Evolutionary conservation across 441 rosid genomes (phyloP), one percentile per base, ranked within the genome.

Genomic region (Kokia cookei): DNA sequence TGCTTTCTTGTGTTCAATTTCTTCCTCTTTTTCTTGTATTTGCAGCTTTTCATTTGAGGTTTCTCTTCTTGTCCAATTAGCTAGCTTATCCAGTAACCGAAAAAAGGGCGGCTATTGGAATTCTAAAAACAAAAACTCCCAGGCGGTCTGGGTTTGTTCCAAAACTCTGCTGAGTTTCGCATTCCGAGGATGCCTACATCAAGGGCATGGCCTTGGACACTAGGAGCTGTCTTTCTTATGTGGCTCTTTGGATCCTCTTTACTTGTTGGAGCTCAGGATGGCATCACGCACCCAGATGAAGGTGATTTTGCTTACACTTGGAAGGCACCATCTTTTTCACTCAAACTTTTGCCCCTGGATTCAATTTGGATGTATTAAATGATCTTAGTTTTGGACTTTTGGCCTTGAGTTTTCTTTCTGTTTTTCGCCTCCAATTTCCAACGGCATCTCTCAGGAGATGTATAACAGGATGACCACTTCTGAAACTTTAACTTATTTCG

Each of bases 281-380:
- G 9, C 58, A 78, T 88, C 70, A 94, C 97, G 24, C 77, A 83
- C 71, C 97, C 92, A 48, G 75, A 26, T 1, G 97, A 94, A 92
- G 97, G 97, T 89, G 40, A 75, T 45, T 75, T 37, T 55, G 24
- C 27, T 12, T 27, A 10, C 59, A 19, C 26, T 40, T 65, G 65
- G 32, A 3, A 22, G 57, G 63, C 29, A 70, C 2, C 35, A 19
- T 66, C 55, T 47, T 66, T 13, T 45, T 19, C 22, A 24, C 71
- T 67, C 42, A 24, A 51, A 24, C 19, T 65, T 37, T 65, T 65
- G 17, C 35, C 54, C 29, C 54, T 42, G 69, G 54, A 43, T 19
- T 55, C 29, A 12, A 55, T 55, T 48, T 67, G 57, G 24, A 67
- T 67, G 43, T 48, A 27, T 47, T 2, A 67, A 14, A 26, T 66